These are phyloP conservation scores for Immersiporthe knoxdaviesiana DNA, from an alignment of 2,329 filamentous ascomycete genomes.

Conservation along the genomic window DNA sequence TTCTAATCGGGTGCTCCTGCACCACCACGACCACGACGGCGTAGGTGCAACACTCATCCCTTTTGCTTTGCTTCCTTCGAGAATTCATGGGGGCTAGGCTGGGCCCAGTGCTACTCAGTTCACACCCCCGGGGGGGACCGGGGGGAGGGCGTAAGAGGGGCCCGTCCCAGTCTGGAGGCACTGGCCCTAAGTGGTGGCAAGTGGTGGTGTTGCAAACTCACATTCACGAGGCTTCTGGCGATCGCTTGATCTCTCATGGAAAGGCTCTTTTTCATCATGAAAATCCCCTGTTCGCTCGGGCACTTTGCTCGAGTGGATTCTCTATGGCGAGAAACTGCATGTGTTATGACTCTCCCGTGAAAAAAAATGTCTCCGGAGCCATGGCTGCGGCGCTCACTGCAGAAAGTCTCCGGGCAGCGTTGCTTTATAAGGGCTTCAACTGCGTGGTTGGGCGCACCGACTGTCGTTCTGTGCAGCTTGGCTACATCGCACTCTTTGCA, in stretches of 20 bases:
- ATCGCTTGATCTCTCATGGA: not conserved
- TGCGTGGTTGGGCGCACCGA: not conserved
- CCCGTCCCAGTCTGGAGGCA: not conserved
- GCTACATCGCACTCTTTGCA: not conserved
- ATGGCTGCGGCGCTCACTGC: not conserved
- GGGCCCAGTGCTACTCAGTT: not conserved
- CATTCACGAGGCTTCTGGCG: conserved; percentile 3
- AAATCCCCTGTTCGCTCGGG: not conserved
- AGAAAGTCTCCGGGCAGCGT: not conserved
- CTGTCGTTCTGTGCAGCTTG: not conserved
- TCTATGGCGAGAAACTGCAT: not conserved
- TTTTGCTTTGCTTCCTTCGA: not conserved
- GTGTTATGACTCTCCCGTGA: not conserved
- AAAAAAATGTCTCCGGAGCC: conserved; percentile 5
- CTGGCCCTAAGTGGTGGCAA: not conserved
- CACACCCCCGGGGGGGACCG: too few relatives aligned
- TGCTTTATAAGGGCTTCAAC: not conserved
- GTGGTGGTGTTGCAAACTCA: not conserved
- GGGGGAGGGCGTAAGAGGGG: too few relatives aligned
- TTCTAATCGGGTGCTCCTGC: not conserved
- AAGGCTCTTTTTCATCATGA: not conserved
- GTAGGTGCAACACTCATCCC: not conserved
- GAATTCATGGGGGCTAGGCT: not conserved
- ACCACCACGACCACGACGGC: not conserved
- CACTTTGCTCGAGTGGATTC: conserved; percentile 5